Base-by-base conservation (phyloP, 2,329 filamentous ascomycete species). In the Grosmannia clavigera region DNA sequence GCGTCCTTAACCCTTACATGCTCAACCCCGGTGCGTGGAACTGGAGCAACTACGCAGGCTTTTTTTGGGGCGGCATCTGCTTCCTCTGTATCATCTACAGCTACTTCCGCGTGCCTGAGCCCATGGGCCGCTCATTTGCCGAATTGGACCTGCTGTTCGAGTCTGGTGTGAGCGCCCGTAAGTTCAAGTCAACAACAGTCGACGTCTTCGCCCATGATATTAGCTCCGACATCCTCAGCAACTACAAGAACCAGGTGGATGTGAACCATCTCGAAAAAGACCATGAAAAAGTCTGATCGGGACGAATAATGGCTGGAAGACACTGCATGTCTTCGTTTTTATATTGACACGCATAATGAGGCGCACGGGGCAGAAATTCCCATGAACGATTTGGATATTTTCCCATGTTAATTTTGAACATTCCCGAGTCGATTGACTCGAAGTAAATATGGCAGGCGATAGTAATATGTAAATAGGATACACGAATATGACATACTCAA, bases 1-100 rank as follows among this genome's bases (percentile, higher is more conserved):
- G 84, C 57, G 86, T 95, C 4, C 73, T 96, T 50, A 95, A 90
- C 0, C 91, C 91, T 0, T 95, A 95, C 74, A 96, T 96, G 91
- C 80, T 95, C 51, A 96, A 96, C 74, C 90, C 91, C 0, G 80
- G 78, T 1, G 87, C 84, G 0, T 96, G 92, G 91, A 77, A 95
- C 72, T 96, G 90, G 91, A 79, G 83, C 62, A 94, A 94, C 74
- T 94, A 82, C 67, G 82, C 90, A 0, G 90, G 91, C 33, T 95
- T 95, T 75, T 95, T 95, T 77, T 90, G 90, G 88, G 85, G 83
- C 16, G 88, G 85, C 0, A 85, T 90, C 61, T 92, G 88, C 73
- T 89, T 90, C 74, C 73, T 84, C 60, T 94, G 88, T 74, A 83
- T 92, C 67, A 74, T 94, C 19, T 95, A 92, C 74, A 87, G 86